Evolutionary conservation across 371 early-diverging fungal species (phyloP).

Genomic region (Zopfochytrium polystomum): DNA sequence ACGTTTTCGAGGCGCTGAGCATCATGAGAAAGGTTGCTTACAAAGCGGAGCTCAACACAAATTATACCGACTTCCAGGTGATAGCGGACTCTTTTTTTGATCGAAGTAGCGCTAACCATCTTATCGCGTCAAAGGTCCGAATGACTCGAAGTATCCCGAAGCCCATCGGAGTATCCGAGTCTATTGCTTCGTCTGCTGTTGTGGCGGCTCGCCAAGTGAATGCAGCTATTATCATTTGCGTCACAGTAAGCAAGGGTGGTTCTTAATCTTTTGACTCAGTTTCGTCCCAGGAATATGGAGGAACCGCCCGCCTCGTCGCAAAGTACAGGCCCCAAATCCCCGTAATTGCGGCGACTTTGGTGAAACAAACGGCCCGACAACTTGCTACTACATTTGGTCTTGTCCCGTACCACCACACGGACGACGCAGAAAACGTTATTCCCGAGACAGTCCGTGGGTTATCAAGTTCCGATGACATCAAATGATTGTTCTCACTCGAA

Average conservation of each 20-base stretch:
- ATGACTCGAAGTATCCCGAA: slow-evolving; percentile 68
- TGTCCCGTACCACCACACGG: slow-evolving; percentile 82
- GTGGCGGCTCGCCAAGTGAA: slow-evolving; percentile 80
- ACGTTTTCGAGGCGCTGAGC: slow-evolving; percentile 40
- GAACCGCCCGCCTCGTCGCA: slow-evolving; percentile 84
- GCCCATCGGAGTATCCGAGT: slow-evolving; percentile 82
- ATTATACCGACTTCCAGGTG: slow-evolving; percentile 48
- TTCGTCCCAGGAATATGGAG: slow-evolving; percentile 43
- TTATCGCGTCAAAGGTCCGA: no score
- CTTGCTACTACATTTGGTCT: slow-evolving; percentile 85
- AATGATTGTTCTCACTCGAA: no score
- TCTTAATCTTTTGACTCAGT: no score
- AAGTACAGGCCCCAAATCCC: slow-evolving; percentile 94
- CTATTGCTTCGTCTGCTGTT: slow-evolving; percentile 92
- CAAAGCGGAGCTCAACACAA: slow-evolving; percentile 48
- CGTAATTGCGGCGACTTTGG: slow-evolving; percentile 86
- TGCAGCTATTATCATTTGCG: slow-evolving; percentile 84
- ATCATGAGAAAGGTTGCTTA: slow-evolving; percentile 44
- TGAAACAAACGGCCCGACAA: slow-evolving; percentile 81
- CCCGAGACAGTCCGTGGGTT: slow-evolving; percentile 29
- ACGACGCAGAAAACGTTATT: slow-evolving; percentile 33
- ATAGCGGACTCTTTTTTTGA: no score
- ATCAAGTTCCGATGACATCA: no score
- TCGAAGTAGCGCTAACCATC: no score
- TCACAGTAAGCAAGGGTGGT: slow-evolving; percentile 38